A percentile compares a stretch with the other conserved stretches of the same genome.
phyloP scores from a whole-genome alignment of 2,329 filamentous ascomycete genomes.

The Truncatella angustata region DNA sequence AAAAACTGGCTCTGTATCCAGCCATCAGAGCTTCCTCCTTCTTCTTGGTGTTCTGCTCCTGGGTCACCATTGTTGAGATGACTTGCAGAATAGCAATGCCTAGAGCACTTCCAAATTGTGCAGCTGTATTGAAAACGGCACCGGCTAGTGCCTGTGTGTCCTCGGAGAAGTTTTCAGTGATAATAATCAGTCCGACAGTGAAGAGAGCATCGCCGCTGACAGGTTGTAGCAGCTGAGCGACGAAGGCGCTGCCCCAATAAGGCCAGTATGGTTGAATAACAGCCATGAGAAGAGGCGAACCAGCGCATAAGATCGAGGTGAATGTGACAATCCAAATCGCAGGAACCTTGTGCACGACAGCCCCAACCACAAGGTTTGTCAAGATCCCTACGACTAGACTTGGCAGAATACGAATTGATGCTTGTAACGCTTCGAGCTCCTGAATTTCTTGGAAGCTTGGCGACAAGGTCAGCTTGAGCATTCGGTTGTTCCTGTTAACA shows the following conservation, averaged over 20 bases:
- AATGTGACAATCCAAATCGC: not conserved
- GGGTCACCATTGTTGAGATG: conserved; percentile 9
- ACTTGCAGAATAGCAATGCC: conserved; percentile 9
- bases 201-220: conserved; percentile 1
- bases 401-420: conserved; percentile 2
- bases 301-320: not conserved
- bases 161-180: conserved; percentile 9
- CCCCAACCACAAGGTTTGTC: not conserved
- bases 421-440: not conserved
- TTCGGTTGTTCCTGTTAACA: too few relatives aligned
- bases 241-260: conserved; percentile 3
- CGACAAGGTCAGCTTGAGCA: not conserved
- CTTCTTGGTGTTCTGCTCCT: not conserved
- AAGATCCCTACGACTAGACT: not conserved
- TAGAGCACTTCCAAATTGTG: conserved; percentile 12
- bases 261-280: not conserved
- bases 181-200: not conserved
- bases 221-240: conserved; percentile 4
- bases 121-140: conserved; percentile 13
- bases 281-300: conserved; percentile 6
- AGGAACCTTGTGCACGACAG: not conserved
- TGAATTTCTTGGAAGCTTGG: conserved; percentile 7
- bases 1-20: conserved; percentile 13
- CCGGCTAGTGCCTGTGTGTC: conserved; percentile 11
- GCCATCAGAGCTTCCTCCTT: conserved; percentile 10